These are phyloP conservation scores for Thuja plicata DNA, from an alignment of 83 land plant species.

Conservation along the genomic window DNA sequence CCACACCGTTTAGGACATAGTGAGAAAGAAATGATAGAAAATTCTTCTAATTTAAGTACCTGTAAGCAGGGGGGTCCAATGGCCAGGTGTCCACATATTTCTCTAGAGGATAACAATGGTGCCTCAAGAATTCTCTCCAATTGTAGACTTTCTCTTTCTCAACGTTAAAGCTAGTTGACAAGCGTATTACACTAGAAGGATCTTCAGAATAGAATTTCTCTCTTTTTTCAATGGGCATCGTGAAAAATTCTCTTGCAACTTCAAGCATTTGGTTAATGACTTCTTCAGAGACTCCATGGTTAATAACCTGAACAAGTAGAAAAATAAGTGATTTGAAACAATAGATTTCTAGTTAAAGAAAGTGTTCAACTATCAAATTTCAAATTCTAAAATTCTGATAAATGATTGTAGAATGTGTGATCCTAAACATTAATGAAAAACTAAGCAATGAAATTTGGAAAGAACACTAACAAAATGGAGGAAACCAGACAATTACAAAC, in stretches of 20 bases:
- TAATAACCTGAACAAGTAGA: constrained; percentile 15
- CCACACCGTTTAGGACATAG: background rate
- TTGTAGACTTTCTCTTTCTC: constrained; percentile 26
- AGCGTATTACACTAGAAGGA: constrained; percentile 19
- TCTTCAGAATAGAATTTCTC: constrained; percentile 23
- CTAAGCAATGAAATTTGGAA: too few relatives aligned
- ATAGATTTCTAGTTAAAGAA: too few relatives aligned
- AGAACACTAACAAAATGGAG: too few relatives aligned
- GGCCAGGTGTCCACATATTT: constrained; percentile 30
- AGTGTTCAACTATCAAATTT: too few relatives aligned
- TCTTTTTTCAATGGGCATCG: constrained; percentile 24
- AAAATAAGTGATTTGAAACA: background rate
- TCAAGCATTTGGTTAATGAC: constrained; percentile 16
- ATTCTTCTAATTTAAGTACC: background rate
- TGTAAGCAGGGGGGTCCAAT: constrained; percentile 19
- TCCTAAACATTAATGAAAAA: too few relatives aligned
- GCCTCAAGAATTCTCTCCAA: constrained; percentile 34
- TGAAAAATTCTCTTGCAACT: constrained; percentile 24
- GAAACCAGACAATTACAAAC: background rate
- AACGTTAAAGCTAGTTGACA: constrained; percentile 39
- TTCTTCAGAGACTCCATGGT: constrained; percentile 22
- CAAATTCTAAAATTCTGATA: too few relatives aligned
- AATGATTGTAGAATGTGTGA: too few relatives aligned
- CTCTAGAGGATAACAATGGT: constrained; percentile 35
- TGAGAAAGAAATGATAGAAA: background rate